Conservation (phyloP, 306 rosid genomes). For the Lupinus albus region DNA sequence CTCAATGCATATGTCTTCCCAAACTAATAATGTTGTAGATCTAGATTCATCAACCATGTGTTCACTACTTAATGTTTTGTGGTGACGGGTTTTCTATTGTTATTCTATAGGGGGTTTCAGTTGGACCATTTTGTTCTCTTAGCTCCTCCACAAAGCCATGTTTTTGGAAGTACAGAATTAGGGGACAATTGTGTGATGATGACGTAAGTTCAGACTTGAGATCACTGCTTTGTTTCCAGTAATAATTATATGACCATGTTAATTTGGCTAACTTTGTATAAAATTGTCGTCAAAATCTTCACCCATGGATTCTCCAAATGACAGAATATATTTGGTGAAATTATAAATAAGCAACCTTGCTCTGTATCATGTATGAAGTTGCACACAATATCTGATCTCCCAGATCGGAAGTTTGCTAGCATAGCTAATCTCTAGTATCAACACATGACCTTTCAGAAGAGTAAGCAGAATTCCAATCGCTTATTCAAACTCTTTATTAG, state of each 20-base stretch:
- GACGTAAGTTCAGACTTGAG: constrained; percentile 69
- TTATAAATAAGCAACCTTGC: neutral
- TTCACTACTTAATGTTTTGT: constrained; percentile 21
- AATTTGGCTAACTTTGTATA: constrained; percentile 23
- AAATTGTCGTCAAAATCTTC: neutral
- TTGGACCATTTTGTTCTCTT: constrained; percentile 94
- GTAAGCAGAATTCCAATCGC: neutral
- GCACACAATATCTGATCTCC: neutral
- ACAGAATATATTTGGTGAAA: neutral
- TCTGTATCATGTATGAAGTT: neutral
- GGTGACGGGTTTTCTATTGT: constrained; percentile 7
- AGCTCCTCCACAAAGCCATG: constrained; percentile 81
- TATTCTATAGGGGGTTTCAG: constrained; percentile 68
- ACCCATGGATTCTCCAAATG: neutral
- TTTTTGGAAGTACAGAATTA: constrained; percentile 72
- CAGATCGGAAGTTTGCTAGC: too few species aligned
- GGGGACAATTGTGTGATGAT: constrained; percentile 77
- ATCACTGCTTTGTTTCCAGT: constrained; percentile 20
- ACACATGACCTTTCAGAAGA: neutral
- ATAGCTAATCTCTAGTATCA: too few species aligned
- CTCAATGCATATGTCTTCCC: neutral
- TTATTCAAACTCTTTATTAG: too few species aligned
- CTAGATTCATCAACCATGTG: constrained; percentile 8
- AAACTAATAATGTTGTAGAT: constrained; percentile 14
- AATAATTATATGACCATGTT: constrained; percentile 21